Conservation (phyloP, 2,329 filamentous ascomycete species). For the Monascus ruber region DNA sequence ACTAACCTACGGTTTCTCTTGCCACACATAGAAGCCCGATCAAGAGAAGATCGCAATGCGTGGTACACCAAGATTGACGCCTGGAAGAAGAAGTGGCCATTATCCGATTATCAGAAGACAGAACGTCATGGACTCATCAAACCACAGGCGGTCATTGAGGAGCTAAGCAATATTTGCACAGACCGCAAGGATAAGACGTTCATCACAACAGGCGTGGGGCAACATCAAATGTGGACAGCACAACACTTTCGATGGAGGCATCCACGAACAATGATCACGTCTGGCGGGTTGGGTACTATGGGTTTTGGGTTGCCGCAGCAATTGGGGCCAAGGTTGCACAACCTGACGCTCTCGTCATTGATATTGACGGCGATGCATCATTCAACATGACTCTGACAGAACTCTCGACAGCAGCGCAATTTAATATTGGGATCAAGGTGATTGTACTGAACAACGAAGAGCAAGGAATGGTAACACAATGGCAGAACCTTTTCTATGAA, state of each 20-base stretch:
- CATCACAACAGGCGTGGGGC: constrained; percentile 88
- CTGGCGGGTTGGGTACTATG: constrained; percentile 92
- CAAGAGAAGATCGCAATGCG: constrained; percentile 57
- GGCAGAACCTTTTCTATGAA: constrained; percentile 96
- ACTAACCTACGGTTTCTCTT: constrained; percentile 65
- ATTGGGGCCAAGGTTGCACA: constrained; percentile 87
- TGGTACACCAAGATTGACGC: constrained; percentile 84
- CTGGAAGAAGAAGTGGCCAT: constrained; percentile 89
- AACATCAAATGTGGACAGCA: constrained; percentile 98
- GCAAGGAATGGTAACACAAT: constrained; percentile 97
- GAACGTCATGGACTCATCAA: constrained; percentile 73
- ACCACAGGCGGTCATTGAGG: constrained; percentile 85
- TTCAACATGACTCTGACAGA: constrained; percentile 99
- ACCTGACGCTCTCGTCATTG: constrained; percentile 75
- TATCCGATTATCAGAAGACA: constrained; percentile 67
- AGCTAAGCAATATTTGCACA: constrained; percentile 72
- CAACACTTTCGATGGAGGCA: constrained; percentile 93
- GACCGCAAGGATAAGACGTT: constrained; percentile 72
- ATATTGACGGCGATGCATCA: constrained; percentile 96
- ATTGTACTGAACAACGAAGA: constrained; percentile 95
- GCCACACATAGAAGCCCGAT: constrained; percentile 56
- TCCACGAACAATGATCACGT: constrained; percentile 89
- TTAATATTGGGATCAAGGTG: constrained; percentile 92
- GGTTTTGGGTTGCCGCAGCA: constrained; percentile 83
- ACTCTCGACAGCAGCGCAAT: constrained; percentile 83